These are phyloP conservation scores for Aspergillus carbonarius DNA, from an alignment of 2,329 filamentous ascomycete genomes.

Conservation along the genomic window DNA sequence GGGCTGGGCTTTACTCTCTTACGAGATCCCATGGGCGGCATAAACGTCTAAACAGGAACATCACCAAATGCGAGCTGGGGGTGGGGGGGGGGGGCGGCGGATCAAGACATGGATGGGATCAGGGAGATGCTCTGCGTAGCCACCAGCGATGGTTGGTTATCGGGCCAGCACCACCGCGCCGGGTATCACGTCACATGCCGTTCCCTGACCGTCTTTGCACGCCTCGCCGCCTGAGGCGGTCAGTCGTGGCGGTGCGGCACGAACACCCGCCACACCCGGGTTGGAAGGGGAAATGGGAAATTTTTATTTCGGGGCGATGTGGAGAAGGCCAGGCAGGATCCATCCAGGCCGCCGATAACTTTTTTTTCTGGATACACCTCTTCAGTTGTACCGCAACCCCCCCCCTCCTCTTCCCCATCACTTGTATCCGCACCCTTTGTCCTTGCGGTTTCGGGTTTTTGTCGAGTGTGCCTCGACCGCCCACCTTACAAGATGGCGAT, in stretches of 20 bases:
- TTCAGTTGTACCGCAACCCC: conserved; percentile 4
- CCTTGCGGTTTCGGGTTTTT: conserved; percentile 17
- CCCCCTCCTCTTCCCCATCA: conserved; percentile 15
- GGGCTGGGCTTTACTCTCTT: conserved; percentile 46
- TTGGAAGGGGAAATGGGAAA: conserved; percentile 18
- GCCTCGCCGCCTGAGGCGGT: conserved; percentile 21
- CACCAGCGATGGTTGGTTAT: conserved; percentile 10
- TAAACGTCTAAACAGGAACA: conserved; percentile 33
- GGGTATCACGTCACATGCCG: conserved; percentile 38
- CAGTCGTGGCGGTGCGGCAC: background rate
- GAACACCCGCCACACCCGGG: conserved; percentile 14
- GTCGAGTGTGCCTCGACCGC: conserved; percentile 27
- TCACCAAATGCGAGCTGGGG: conserved; percentile 24
- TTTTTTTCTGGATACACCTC: conserved; percentile 16
- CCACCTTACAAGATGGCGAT: conserved; percentile 69
- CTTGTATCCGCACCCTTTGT: conserved; percentile 2
- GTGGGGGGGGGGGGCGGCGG: too few species aligned
- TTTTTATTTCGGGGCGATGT: conserved; percentile 14
- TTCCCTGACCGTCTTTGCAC: conserved; percentile 19
- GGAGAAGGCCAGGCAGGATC: conserved; percentile 9
- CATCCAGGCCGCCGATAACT: conserved; percentile 25
- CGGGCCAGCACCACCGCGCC: background rate
- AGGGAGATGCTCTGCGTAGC: background rate
- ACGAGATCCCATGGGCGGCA: conserved; percentile 44
- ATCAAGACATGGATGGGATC: background rate